Percentiles rank a stretch among this genome's conserved stretches.
phyloP scores from a whole-genome alignment of 2,329 filamentous ascomycete genomes.

The Coniochaeta sp. region DNA sequence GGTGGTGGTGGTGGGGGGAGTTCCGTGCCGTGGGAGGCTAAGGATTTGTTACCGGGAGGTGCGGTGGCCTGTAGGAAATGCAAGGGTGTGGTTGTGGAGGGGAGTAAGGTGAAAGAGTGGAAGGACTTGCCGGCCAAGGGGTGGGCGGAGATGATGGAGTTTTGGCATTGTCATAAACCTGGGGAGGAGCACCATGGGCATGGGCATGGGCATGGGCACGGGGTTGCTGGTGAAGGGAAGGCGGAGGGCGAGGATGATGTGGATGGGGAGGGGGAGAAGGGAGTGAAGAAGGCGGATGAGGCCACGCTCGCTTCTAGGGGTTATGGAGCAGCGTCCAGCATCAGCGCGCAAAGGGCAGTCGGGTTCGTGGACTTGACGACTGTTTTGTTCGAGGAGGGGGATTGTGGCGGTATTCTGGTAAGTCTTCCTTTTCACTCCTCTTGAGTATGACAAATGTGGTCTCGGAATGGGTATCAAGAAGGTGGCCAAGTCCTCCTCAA shows the following conservation, averaged over 20 bases:
- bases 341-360: constrained; percentile 57
- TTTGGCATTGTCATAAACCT: constrained; percentile 99
- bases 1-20: constrained; percentile 7
- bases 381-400: constrained; percentile 61
- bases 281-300: constrained; percentile 23
- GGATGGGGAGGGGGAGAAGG: neutral
- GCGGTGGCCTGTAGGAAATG: constrained; percentile 37
- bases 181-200: constrained; percentile 49
- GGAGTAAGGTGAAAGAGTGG: constrained; percentile 51
- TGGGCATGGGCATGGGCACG: constrained; percentile 26
- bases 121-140: constrained; percentile 93
- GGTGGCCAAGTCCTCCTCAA: constrained; percentile 48
- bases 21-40: constrained; percentile 52
- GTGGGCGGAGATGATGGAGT: constrained; percentile 99
- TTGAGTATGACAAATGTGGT: neutral
- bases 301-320: constrained; percentile 57
- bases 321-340: constrained; percentile 74
- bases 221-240: constrained; percentile 10
- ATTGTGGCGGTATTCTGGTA: constrained; percentile 49
- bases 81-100: constrained; percentile 27
- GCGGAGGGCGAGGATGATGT: neutral
- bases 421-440: too few species aligned
- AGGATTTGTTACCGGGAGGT: constrained; percentile 32
- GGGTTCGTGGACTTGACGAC: constrained; percentile 78
- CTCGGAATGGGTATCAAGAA: constrained; percentile 48